phyloP scores from a whole-genome alignment of 2,329 filamentous ascomycete genomes.

The Colletotrichum coccodes region DNA sequence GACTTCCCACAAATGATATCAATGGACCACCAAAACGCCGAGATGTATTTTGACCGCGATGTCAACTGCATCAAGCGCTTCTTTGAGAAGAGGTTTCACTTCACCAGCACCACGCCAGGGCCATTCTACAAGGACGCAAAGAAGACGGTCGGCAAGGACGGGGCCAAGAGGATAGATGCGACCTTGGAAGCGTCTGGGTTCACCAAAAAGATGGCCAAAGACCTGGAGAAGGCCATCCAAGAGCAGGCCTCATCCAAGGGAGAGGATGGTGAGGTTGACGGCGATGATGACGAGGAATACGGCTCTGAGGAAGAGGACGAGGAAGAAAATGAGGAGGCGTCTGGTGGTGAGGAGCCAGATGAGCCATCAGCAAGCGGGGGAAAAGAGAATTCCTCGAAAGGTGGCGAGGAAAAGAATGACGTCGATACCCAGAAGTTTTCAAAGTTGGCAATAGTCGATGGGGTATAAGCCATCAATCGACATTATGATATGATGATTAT shows the following conservation, averaged over 20 bases:
- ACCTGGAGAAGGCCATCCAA: conserved; percentile 89
- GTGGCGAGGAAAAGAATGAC: conserved; percentile 38
- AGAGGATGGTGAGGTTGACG: conserved; percentile 45
- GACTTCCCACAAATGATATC: conserved; percentile 99
- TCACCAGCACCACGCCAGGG: conserved; percentile 82
- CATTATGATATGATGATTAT: neutral
- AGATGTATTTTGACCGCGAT: conserved; percentile 97
- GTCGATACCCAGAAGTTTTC: conserved; percentile 33
- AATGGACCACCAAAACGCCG: conserved; percentile 90
- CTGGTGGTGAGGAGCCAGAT: conserved; percentile 38
- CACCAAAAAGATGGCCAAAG: conserved; percentile 95
- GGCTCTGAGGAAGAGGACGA: conserved; percentile 37
- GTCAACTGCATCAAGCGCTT: conserved; percentile 96
- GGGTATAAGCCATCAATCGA: neutral
- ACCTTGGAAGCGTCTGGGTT: conserved; percentile 94
- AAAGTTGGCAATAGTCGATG: conserved; percentile 27
- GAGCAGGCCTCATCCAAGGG: conserved; percentile 71
- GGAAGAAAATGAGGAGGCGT: conserved; percentile 39
- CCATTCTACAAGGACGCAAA: conserved; percentile 88
- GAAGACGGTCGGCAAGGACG: conserved; percentile 75
- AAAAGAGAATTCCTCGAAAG: conserved; percentile 32
- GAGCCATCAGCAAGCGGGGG: conserved; percentile 28
- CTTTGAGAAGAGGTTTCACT: conserved; percentile 89
- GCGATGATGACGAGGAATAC: conserved; percentile 44
- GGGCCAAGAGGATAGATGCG: conserved; percentile 80